Base-by-base conservation (phyloP, 2,329 filamentous ascomycete species). In the Huntiella decipiens region DNA sequence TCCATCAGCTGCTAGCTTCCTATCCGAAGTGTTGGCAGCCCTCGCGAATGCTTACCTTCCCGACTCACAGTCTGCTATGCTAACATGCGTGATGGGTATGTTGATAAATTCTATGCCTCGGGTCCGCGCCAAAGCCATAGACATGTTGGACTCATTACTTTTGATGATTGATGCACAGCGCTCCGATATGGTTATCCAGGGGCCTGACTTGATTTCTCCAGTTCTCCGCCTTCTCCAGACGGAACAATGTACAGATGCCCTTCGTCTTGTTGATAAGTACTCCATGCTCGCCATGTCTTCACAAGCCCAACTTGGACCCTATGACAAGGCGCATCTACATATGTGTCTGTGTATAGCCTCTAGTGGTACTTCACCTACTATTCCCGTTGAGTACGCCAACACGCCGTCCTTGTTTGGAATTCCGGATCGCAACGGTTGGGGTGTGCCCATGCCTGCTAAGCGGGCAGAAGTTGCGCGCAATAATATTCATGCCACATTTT, bases 371-470 rank as follows among this genome's bases (percentile, higher is more conserved):
- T 28, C 8, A 28, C 82, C 1, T 15, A 22, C 8, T 35, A 81
- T 91, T 43, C 79, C 84, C 42, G 96, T 95, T 58, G 87, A 96
- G 61, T 96, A 94, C 54, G 88, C 94, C 57, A 79, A 83, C 16
- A 94, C 85, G 0, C 82, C 94, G 58, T 95, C 86, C 56, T 64
- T 98, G 32, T 98, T 96, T 58, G 92, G 92, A 22, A 96, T 98
- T 49, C 91, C 91, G 0, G 88, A 96, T 58, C 79, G 86, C 16
- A 91, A 84, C 12, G 91, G 91, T 2, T 98, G 91, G 91, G 91
- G 91, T 0, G 85, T 98, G 38, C 88, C 91, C 0, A 76, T 92
- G 58, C 91, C 91, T 12, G 88, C 88, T 1, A 80, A 82, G 47
- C 88, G 94, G 63, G 91, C 87, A 1, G 79, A 81, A 45, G 74